Conservation (phyloP, 768 basidiomycete genomes). For the Serpula lacrymans region DNA sequence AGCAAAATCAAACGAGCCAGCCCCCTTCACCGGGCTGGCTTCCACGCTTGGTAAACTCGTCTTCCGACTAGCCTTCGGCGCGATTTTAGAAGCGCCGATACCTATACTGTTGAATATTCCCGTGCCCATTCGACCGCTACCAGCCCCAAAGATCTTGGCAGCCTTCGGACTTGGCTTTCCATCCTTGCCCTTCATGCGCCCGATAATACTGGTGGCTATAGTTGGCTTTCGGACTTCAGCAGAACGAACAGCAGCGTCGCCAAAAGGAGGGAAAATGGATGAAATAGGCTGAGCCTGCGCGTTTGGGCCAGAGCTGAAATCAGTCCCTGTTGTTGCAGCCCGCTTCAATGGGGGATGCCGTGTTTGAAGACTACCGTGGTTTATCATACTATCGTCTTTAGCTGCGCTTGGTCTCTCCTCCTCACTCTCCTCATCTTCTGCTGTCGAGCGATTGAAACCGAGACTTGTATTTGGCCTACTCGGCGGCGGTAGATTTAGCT, state of each 20-base stretch:
- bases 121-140: slow-evolving; percentile 5
- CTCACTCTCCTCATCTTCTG: slow-evolving; percentile 23
- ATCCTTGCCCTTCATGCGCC: background rate
- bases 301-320: slow-evolving; percentile 26
- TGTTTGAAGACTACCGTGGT: no score
- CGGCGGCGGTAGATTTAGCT: slow-evolving; percentile 64
- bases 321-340: slow-evolving; percentile 3
- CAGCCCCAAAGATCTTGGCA: background rate
- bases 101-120: slow-evolving; percentile 10
- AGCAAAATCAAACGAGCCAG: no score
- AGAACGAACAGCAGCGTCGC: background rate
- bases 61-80: slow-evolving; percentile 38
- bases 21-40: slow-evolving; percentile 46
- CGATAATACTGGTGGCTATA: no score
- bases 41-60: slow-evolving; percentile 41
- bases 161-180: no score
- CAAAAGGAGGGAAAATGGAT: slow-evolving; percentile 4
- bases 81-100: slow-evolving; percentile 17
- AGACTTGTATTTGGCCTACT: slow-evolving; percentile 65
- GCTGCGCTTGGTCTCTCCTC: slow-evolving; percentile 6
- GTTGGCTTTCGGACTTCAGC: no score
- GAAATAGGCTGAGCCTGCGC: slow-evolving; percentile 16
- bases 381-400: slow-evolving; percentile 19
- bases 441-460: slow-evolving; percentile 47
- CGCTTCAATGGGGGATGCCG: no score